phyloP scores from a whole-genome alignment of 441 rosid species.

The Pelargonium cotyledonis region DNA sequence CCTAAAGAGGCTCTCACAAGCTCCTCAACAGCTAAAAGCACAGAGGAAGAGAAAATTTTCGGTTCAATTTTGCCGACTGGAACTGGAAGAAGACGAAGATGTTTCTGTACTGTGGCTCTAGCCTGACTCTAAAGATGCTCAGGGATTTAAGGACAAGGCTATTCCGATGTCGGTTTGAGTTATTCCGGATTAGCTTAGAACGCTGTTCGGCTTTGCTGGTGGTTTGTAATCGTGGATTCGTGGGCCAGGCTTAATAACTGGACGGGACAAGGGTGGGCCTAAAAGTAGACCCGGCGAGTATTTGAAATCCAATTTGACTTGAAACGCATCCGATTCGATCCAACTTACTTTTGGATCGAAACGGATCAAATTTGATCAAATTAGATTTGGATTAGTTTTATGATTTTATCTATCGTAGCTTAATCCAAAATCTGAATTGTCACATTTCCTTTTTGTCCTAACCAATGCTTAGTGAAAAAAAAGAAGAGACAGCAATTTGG shows the following conservation, averaged over 20 bases:
- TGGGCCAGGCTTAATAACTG: background rate
- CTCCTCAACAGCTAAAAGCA: background rate
- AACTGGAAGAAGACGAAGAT: background rate
- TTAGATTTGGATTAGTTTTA: no score
- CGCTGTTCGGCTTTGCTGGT: background rate
- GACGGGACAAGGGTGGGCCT: background rate
- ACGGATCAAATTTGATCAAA: no score
- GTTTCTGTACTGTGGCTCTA: background rate
- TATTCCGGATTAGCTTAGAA: background rate
- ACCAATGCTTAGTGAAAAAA: no score
- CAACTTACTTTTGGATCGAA: no score
- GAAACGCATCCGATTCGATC: no score
- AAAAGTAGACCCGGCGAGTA: no score
- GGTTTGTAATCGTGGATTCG: background rate
- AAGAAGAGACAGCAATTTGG: no score
- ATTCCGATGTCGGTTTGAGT: background rate
- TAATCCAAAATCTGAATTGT: no score
- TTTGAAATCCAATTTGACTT: no score
- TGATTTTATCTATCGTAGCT: no score
- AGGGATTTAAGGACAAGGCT: background rate
- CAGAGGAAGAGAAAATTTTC: background rate
- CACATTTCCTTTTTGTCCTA: no score
- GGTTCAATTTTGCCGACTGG: conserved; percentile 5
- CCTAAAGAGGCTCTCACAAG: background rate
- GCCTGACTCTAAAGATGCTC: no score